A percentile compares a stretch with the other conserved stretches of the same genome.
Conservation (phyloP, 2,329 filamentous ascomycete genomes). For the Claviceps capensis region DNA sequence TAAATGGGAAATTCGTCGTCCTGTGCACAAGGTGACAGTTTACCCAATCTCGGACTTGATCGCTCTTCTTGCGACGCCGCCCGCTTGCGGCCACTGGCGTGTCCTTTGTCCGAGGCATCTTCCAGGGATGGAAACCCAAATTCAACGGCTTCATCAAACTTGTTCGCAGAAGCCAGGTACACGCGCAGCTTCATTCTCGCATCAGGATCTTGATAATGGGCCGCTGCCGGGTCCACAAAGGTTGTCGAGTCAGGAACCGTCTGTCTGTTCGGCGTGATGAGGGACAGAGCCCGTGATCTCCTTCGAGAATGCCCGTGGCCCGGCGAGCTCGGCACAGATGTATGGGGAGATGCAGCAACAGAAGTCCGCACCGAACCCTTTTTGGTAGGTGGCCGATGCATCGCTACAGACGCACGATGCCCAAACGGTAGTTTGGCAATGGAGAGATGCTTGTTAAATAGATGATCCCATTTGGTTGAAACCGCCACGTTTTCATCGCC, state of each 20-base stretch:
- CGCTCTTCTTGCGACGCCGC: conserved; percentile 14
- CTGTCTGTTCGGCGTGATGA: conserved; percentile 36
- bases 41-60: conserved; percentile 28
- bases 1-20: conserved; percentile 44
- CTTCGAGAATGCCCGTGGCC: conserved; percentile 27
- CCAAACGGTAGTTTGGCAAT: conserved; percentile 51
- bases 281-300: conserved; percentile 41
- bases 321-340: conserved; percentile 11
- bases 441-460: conserved; percentile 59
- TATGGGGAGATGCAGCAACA: conserved; percentile 12
- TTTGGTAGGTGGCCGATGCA: conserved; percentile 32
- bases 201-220: conserved; percentile 83
- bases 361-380: conserved; percentile 21
- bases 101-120: conserved; percentile 20
- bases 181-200: conserved; percentile 74
- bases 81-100: conserved; percentile 9
- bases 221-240: conserved; percentile 53
- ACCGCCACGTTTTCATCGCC: conserved; percentile 31
- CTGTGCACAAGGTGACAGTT: conserved; percentile 41
- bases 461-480: conserved; percentile 36
- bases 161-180: conserved; percentile 78
- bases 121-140: conserved; percentile 73
- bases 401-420: conserved; percentile 35
- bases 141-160: conserved; percentile 89
- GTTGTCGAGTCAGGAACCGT: conserved; percentile 11